Percentiles rank a stretch among this genome's conserved stretches.
Conservation (phyloP, 2,329 filamentous ascomycete species). For the Coniella lustricola region DNA sequence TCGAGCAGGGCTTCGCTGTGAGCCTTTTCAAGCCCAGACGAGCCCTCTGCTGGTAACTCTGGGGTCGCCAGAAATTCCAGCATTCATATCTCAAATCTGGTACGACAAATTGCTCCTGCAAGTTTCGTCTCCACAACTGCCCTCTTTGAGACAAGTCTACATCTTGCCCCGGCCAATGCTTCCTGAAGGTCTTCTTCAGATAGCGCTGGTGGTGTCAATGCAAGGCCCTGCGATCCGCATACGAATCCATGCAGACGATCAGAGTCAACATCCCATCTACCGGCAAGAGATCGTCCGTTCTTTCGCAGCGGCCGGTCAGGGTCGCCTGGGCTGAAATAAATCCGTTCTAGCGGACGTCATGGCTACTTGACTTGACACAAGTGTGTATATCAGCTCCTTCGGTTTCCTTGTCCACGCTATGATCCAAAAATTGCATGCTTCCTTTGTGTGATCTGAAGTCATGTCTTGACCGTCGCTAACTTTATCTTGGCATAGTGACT, state of each 20-base stretch:
- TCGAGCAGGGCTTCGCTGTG: no score
- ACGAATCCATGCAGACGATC: not conserved
- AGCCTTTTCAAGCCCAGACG: no score
- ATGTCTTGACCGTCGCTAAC: no score
- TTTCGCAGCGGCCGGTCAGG: not conserved
- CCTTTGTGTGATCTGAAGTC: no score
- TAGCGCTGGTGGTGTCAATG: not conserved
- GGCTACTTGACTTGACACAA: not conserved
- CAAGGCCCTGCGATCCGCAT: slow-evolving; percentile 7
- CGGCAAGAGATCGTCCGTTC: slow-evolving; percentile 8
- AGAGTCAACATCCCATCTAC: not conserved
- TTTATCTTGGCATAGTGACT: no score
- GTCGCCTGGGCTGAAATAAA: not conserved
- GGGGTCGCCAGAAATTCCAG: not conserved
- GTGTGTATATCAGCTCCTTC: no score
- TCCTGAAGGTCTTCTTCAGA: not conserved
- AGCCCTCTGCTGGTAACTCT: slow-evolving; percentile 5
- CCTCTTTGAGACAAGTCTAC: slow-evolving; percentile 5
- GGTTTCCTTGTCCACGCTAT: no score
- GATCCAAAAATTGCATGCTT: no score
- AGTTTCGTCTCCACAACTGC: not conserved
- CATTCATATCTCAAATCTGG: slow-evolving; percentile 2
- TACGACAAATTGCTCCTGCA: slow-evolving; percentile 1
- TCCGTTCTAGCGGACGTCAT: not conserved
- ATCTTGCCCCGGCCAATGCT: slow-evolving; percentile 2